Evolutionary conservation across 495 filamentous ascomycete genomes (phyloP), one percentile per base, ranked within the genome.

Genomic region (Tuber borchii): DNA sequence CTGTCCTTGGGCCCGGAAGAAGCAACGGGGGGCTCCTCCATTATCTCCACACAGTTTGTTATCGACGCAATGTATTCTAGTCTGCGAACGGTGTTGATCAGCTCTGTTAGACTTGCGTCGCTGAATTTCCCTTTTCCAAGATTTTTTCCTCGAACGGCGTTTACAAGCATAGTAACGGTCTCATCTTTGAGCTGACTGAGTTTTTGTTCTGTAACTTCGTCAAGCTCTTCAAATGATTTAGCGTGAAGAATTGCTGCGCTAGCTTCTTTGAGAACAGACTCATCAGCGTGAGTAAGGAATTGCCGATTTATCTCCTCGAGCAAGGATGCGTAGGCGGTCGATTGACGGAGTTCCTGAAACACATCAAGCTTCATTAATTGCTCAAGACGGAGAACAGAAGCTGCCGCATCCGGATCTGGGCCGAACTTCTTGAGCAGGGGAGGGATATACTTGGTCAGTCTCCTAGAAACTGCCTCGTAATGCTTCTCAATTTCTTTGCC

Each of bases 291-390:
- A 0, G 93, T 90, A 70, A 94, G 88, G 84, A 98, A 98, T 81
- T 98, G 95, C 75, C 91, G 92, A 78, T 92, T 93, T 80, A 98
- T 95, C 78, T 98, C 95, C 77, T 97, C 95, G 2, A 99, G 86
- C 34, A 98, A 85, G 20, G 93, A 89, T 0, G 88, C 88, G 83
- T 96, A 97, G 0, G 91, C 91, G 0, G 92, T 90, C 2, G 92
- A 90, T 83, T 97, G 93, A 34, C 94, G 91, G 19, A 98, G 86
- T 80, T 97, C 93, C 81, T 95, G 91, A 83, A 97, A 95, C 37
- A 95, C 89, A 71, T 93, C 91, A 3, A 97, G 87, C 79, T 97
- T 92, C 26, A 99, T 89, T 34, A 91, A 88, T 82, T 93, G 92
- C 80, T 94, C 93, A n/a, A 99, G 86, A 12, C 93, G 90, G 26